These are phyloP conservation scores for Tricholoma terreum DNA, from an alignment of 768 basidiomycete species.

Conservation along the genomic window DNA sequence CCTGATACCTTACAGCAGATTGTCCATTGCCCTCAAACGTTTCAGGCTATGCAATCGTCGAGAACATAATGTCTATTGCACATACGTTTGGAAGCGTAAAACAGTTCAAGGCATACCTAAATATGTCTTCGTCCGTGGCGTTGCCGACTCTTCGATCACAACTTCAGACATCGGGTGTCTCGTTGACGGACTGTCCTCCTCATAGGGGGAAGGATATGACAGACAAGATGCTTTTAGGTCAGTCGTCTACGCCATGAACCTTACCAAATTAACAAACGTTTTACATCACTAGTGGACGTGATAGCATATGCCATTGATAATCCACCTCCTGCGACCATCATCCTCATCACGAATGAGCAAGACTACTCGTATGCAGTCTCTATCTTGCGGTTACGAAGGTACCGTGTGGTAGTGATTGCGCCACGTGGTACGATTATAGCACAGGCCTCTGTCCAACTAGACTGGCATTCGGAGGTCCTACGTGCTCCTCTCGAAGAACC, in stretches of 20 bases:
- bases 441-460: constrained; percentile 46
- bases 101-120: constrained; percentile 53
- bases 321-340: constrained; percentile 39
- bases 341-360: constrained; percentile 46
- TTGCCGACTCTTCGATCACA: constrained; percentile 31
- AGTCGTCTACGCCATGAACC: constrained; percentile 5
- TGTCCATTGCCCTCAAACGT: constrained; percentile 32
- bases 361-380: constrained; percentile 45
- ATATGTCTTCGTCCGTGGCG: constrained; percentile 29
- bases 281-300: constrained; percentile 19
- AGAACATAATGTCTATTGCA: constrained; percentile 43
- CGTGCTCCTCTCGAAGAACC: constrained; percentile 9
- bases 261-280: neutral
- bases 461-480: constrained; percentile 44
- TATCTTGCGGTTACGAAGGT: constrained; percentile 35
- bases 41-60: constrained; percentile 40
- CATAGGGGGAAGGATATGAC: constrained; percentile 38
- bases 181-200: constrained; percentile 37
- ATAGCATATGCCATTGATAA: constrained; percentile 39
- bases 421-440: constrained; percentile 33
- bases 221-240: constrained; percentile 52
- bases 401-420: constrained; percentile 38
- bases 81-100: constrained; percentile 45
- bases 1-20: constrained; percentile 29
- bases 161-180: constrained; percentile 47